Evolutionary conservation across 2,329 filamentous ascomycete genomes (phyloP).

Genomic region (Talaromyces sp.): DNA sequence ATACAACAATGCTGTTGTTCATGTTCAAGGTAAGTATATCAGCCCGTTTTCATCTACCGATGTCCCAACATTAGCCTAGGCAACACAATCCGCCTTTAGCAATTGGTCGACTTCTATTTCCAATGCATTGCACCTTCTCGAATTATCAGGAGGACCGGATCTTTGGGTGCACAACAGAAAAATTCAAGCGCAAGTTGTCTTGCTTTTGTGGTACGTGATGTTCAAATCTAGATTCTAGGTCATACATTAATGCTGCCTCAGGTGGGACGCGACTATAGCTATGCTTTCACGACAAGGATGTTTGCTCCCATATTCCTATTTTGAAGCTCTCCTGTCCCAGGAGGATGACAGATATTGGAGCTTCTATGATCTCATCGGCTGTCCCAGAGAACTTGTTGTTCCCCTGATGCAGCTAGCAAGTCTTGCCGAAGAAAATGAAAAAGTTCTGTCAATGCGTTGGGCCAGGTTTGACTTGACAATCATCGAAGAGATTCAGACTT

Average conservation of each 20-base stretch:
- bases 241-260: not conserved
- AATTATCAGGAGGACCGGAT: not conserved
- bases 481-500: not conserved
- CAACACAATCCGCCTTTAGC: slow-evolving; percentile 3
- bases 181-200: not conserved
- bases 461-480: not conserved
- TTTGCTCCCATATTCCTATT: slow-evolving; percentile 2
- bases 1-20: slow-evolving; percentile 4
- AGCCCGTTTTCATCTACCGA: not conserved
- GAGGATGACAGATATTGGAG: slow-evolving; percentile 1
- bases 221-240: not conserved
- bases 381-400: slow-evolving; percentile 3
- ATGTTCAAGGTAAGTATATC: not conserved
- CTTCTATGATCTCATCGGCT: slow-evolving; percentile 6
- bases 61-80: not conserved
- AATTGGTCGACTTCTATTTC: slow-evolving; percentile 3
- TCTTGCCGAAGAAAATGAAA: slow-evolving; percentile 2
- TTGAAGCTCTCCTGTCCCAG: not conserved
- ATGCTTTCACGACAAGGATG: slow-evolving; percentile 1
- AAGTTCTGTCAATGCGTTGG: not conserved
- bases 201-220: slow-evolving; percentile 5
- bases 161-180: not conserved
- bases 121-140: not conserved
- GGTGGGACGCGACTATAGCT: slow-evolving; percentile 8
- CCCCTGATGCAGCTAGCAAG: slow-evolving; percentile 3